phyloP scores from a whole-genome alignment of 2,329 filamentous ascomycete species.

The Fusarium ramigenum region DNA sequence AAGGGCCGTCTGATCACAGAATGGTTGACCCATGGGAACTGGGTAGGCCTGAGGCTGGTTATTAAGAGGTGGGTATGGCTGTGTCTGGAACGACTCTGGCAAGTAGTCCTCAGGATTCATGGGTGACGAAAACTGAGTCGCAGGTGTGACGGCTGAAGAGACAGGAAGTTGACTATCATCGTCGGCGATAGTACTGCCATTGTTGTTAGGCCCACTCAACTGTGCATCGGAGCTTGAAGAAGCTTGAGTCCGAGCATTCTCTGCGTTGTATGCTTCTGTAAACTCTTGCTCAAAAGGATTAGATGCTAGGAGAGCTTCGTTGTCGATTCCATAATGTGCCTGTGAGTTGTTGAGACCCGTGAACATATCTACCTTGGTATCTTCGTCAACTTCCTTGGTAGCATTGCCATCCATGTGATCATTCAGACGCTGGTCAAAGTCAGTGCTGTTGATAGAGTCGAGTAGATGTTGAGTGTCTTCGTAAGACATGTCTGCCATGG shows the following conservation, averaged over 20 bases:
- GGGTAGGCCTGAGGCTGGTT: not conserved
- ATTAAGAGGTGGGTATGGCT: not conserved
- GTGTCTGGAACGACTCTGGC: not conserved
- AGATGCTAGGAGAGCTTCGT: not conserved
- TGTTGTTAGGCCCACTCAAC: not conserved
- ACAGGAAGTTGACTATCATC: not conserved
- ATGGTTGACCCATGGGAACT: not conserved
- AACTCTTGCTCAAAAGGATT: not conserved
- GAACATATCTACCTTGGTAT: not conserved
- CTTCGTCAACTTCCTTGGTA: not conserved
- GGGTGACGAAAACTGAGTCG: not conserved
- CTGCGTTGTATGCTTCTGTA: not conserved
- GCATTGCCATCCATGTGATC: not conserved
- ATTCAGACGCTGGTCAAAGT: rapidly evolving
- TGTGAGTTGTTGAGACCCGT: rapidly evolving
- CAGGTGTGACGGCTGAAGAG: not conserved
- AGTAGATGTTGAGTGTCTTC: not conserved
- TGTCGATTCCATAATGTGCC: too few species aligned
- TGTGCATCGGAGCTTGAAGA: not conserved
- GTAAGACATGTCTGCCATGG: not conserved
- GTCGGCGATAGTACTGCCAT: not conserved
- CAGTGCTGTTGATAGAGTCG: rapidly evolving
- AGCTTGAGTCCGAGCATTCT: not conserved
- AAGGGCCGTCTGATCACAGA: not conserved
- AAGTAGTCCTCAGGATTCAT: not conserved